Evolutionary conservation across 805 yeast species (phyloP), one percentile per base, ranked within the genome.

Genomic region (Zygoascus flipseniorum): DNA sequence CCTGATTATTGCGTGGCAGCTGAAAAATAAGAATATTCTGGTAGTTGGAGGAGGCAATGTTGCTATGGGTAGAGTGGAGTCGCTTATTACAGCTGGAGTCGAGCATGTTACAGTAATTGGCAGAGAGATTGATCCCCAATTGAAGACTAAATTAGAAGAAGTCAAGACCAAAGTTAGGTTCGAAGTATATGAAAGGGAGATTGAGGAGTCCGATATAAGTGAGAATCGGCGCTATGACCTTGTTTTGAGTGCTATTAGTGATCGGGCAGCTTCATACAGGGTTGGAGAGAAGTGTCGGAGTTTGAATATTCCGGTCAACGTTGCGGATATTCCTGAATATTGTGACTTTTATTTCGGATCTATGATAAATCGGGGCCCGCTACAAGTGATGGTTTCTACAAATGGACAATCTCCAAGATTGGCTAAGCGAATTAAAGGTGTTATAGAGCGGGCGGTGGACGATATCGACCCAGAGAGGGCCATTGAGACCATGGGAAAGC

Each of bases 281-380:
- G 80, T 87, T 19, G 86, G 83, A 64, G 75, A 78, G 56, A 69
- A 70, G 48, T 72, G 78, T 56, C 64, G 67, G 68, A 73, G 56
- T 68, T 75, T 56, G 70, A 72, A 45, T 69, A 80, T 54, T 58
- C 88, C 65, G 26, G 88, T 85, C 23, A 87, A 87, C 63, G 83
- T 86, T 42, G 95, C 95, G 1, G 96, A 87, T 65, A 85, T 85
- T 56, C 95, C 95, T 2, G 77, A 78, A n/a, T 71, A 80, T 55
- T 87, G 96, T 70, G 96, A 87, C 67, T 87, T 86, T 67, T 87
- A 86, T 70, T 87, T 87, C 66, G 96, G 95, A 1, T 79, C 90
- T 23, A 81, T 84, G 71, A 81, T 79, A 65, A 76, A 86, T 62
- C 79, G 78, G 58, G 93, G 90, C 14, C 79, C 82, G 14, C 70